Percentiles rank a stretch among this genome's conserved stretches.
phyloP scores from a whole-genome alignment of 164 flowering plant genomes.

The Tetrastigma voinierianum region DNA sequence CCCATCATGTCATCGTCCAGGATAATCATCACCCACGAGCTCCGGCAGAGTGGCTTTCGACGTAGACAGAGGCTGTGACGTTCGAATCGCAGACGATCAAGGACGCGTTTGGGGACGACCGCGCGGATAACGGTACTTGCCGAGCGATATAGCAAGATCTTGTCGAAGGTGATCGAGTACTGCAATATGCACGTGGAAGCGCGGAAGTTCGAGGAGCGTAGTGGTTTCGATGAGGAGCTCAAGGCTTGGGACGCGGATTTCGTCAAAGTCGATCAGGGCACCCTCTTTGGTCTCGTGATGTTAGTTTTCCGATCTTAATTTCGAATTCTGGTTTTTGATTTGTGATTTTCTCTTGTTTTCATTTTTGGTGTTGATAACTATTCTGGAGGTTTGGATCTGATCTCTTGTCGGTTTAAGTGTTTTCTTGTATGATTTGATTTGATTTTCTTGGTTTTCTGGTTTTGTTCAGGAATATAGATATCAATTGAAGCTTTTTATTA shows the following conservation, averaged over 20 bases:
- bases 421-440: too few species aligned
- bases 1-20: slow-evolving; percentile 30
- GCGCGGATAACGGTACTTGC: slow-evolving; percentile 63
- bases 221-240: slow-evolving; percentile 38
- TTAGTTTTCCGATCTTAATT: not conserved
- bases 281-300: slow-evolving; percentile 41
- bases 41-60: slow-evolving; percentile 71
- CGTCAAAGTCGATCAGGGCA: slow-evolving; percentile 42
- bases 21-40: slow-evolving; percentile 55
- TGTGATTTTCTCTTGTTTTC: not conserved
- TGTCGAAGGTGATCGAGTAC: slow-evolving; percentile 80
- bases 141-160: slow-evolving; percentile 69
- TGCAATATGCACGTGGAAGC: slow-evolving; percentile 74
- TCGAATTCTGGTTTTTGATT: not conserved
- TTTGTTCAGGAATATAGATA: too few species aligned
- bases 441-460: too few species aligned
- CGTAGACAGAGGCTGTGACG: slow-evolving; percentile 68
- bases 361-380: too few species aligned
- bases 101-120: slow-evolving; percentile 78
- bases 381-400: too few species aligned
- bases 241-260: slow-evolving; percentile 38
- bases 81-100: slow-evolving; percentile 70
- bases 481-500: too few species aligned
- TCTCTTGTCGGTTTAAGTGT: too few species aligned
- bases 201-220: slow-evolving; percentile 24